Evolutionary conservation across 73 alveolate species (phyloP), one percentile per base, ranked within the genome.

Genomic region (Paramecium tetraurelia): DNA sequence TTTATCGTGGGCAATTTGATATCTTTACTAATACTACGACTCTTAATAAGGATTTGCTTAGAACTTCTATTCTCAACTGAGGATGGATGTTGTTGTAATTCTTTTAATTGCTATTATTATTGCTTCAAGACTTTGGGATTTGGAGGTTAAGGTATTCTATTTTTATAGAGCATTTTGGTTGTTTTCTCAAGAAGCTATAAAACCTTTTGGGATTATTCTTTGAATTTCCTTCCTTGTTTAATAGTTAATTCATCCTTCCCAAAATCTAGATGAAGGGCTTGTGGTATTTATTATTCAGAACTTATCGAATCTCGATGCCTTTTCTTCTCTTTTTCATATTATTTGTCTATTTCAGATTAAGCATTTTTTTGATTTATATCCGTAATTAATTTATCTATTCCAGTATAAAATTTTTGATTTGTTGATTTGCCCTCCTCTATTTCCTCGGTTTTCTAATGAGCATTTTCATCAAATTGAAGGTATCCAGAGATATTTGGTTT

Each of bases 341-440:
- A 20, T 36, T 40, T 72, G 40, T 72, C 86, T 7, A 36, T 36
- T 72, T 72, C 86, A 4, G 57, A 72, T 36, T 72, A 72, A 14
- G 86, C 86, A 72, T 72, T 40, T 38, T 72, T 33, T 9, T 72
- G 38, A 72, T 72, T 72, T 8, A 72, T 72, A 38, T 72, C 86
- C 5, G 86, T 72, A 10, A 72, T 72, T 35, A 72, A 38, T 72
- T 72, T 72, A 72, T 72, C 86, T 16, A 72, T 72, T 72, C 86
- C 86, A 35, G 86, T 72, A 33, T 72, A 72, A 43, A 72, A 72
- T 36, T 72, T 72, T 38, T 33, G 63, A 72, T 72, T 72, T 29
- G 57, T 40, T 35, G 86, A 72, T 38, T 36, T 72, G 3, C 31
- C 86, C n/a, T 72, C 86, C 16, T 72, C 68, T 2, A 72, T 72